These are phyloP conservation scores for Patellifolia procumbens DNA, from an alignment of 179 eudicot species.

Conservation along the genomic window DNA sequence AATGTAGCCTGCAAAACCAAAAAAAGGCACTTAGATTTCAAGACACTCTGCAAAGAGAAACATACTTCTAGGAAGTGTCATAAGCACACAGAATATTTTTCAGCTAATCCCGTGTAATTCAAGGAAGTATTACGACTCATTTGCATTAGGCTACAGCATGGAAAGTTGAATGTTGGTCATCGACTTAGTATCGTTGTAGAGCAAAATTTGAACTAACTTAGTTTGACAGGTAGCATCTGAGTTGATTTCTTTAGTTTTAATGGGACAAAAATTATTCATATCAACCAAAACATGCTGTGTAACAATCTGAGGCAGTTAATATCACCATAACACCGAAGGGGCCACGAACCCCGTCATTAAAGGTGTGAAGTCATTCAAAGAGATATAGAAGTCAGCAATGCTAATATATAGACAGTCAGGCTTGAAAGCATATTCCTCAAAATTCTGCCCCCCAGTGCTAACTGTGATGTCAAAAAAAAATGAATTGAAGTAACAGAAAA, in stretches of 20 bases:
- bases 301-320: neutral
- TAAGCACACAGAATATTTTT: neutral
- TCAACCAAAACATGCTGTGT: neutral
- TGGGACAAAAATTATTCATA: neutral
- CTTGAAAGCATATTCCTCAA: too few relatives aligned
- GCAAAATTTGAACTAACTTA: neutral
- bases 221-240: neutral
- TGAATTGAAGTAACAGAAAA: neutral
- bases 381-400: too few relatives aligned
- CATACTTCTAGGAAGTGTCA: neutral
- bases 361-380: too few relatives aligned
- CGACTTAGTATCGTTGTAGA: neutral
- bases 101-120: neutral
- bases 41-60: neutral
- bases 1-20: slow-evolving; percentile 72
- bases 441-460: too few relatives aligned
- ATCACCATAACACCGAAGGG: neutral
- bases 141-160: neutral
- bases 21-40: slow-evolving; percentile 2
- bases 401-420: too few relatives aligned
- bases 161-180: neutral
- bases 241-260: neutral
- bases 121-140: neutral
- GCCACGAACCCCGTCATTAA: too few relatives aligned
- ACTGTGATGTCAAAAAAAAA: neutral